Percentiles rank a stretch among this genome's conserved stretches.
phyloP scores from a whole-genome alignment of 352 stramenopile species.

The Globisporangium spiculum region DNA sequence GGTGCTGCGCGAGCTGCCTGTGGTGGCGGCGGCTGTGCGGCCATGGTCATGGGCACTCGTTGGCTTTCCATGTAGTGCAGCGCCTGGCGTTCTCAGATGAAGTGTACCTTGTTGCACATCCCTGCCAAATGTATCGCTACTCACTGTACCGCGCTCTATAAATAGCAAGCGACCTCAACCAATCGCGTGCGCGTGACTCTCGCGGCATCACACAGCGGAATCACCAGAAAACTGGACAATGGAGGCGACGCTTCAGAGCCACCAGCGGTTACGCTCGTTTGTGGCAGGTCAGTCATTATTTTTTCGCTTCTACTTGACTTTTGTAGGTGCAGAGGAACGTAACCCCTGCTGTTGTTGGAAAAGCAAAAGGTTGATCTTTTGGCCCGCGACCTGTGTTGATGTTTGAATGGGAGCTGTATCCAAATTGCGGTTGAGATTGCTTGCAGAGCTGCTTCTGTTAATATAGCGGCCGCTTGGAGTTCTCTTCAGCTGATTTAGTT shows the following conservation, averaged over 20 bases:
- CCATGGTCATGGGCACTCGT: background rate
- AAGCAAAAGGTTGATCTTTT: background rate
- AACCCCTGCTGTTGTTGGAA: background rate
- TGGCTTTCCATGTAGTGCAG: background rate
- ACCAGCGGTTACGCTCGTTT: background rate
- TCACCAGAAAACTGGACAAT: background rate
- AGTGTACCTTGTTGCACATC: too few species aligned
- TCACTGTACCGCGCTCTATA: background rate
- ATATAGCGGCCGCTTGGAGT: background rate
- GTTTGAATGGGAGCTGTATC: too few species aligned
- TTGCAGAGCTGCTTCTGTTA: background rate
- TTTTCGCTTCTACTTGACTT: background rate
- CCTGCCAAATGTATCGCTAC: background rate
- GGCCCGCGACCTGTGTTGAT: background rate
- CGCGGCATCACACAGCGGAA: background rate
- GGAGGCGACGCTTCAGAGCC: background rate
- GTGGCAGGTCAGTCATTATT: too few species aligned
- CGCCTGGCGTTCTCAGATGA: background rate
- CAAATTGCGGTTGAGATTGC: too few species aligned
- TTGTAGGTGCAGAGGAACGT: background rate
- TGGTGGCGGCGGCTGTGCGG: background rate
- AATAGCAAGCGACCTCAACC: constrained; percentile 6
- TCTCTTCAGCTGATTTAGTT: background rate
- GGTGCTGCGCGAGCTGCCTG: background rate
- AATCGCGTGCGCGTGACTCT: constrained; percentile 14